phyloP scores from a whole-genome alignment of 352 stramenopile genomes.

The Blastocystis sp. region DNA sequence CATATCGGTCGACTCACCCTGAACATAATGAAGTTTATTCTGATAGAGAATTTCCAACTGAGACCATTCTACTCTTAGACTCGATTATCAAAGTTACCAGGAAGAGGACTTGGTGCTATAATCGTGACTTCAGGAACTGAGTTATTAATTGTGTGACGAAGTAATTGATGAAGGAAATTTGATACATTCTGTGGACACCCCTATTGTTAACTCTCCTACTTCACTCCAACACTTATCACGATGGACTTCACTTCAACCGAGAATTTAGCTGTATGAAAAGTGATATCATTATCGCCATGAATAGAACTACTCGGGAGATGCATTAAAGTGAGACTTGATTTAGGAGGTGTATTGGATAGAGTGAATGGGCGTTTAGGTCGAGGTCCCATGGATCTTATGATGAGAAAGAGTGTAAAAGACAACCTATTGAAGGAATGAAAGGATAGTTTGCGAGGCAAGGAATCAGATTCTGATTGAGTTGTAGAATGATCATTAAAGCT shows the following conservation, averaged over 20 bases:
- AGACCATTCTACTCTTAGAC: neutral
- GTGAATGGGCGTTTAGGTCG: too few species aligned
- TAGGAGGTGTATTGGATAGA: too few species aligned
- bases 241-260: neutral
- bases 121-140: slow-evolving; percentile 1
- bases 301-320: neutral
- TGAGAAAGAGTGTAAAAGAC: too few species aligned
- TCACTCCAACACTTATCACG: neutral
- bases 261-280: neutral
- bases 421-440: too few species aligned
- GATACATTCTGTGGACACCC: slow-evolving; percentile 30
- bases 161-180: neutral
- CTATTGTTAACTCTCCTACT: neutral
- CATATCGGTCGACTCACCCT: slow-evolving; percentile 5
- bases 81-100: neutral
- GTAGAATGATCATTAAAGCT: too few species aligned
- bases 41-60: neutral
- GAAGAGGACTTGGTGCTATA: neutral
- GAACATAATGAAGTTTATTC: neutral
- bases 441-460: too few species aligned
- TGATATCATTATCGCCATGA: neutral
- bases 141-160: neutral
- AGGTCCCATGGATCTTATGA: too few species aligned
- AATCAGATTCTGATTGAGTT: too few species aligned
- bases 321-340: neutral